Evolutionary conservation across 2,329 filamentous ascomycete genomes (phyloP).

Genomic region (Stylonectria norvegica): DNA sequence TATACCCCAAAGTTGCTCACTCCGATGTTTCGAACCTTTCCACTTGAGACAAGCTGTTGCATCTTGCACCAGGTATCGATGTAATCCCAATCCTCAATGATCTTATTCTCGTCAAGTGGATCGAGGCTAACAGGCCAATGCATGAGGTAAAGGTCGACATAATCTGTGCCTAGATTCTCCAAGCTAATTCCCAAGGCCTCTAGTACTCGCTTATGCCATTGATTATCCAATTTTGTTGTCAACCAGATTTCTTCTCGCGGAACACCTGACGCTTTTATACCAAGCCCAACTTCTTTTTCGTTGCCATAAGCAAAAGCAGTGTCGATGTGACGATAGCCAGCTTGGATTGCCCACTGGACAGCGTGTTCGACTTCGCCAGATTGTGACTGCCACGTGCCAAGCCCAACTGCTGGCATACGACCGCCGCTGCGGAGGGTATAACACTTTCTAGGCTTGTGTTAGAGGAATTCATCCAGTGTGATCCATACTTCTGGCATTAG

Average conservation of each 20-base stretch:
- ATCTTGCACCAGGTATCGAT: conserved; percentile 73
- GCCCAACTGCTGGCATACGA: conserved; percentile 71
- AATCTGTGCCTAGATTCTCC: conserved; percentile 58
- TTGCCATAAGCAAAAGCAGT: conserved; percentile 75
- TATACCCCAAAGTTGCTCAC: conserved; percentile 80
- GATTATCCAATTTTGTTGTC: conserved; percentile 79
- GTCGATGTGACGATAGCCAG: conserved; percentile 71
- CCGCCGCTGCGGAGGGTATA: conserved; percentile 70
- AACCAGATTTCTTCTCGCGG: conserved; percentile 63
- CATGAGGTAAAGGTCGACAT: conserved; percentile 68
- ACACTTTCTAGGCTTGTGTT: no score
- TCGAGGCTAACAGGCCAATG: conserved; percentile 68
- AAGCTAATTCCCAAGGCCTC: conserved; percentile 60
- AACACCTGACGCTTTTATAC: conserved; percentile 60
- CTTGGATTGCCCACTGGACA: conserved; percentile 63
- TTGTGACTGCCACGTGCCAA: conserved; percentile 75
- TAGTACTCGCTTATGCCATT: conserved; percentile 65
- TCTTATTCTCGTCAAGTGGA: conserved; percentile 61
- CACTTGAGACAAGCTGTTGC: conserved; percentile 63
- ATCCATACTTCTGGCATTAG: no score
- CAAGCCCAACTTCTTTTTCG: conserved; percentile 63
- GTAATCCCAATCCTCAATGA: conserved; percentile 75
- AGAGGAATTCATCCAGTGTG: no score
- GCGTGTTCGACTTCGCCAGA: conserved; percentile 67
- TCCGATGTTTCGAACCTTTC: conserved; percentile 76